These are phyloP conservation scores for Ophiostoma australiae DNA, from an alignment of 2,329 filamentous ascomycete genomes.

Conservation along the genomic window DNA sequence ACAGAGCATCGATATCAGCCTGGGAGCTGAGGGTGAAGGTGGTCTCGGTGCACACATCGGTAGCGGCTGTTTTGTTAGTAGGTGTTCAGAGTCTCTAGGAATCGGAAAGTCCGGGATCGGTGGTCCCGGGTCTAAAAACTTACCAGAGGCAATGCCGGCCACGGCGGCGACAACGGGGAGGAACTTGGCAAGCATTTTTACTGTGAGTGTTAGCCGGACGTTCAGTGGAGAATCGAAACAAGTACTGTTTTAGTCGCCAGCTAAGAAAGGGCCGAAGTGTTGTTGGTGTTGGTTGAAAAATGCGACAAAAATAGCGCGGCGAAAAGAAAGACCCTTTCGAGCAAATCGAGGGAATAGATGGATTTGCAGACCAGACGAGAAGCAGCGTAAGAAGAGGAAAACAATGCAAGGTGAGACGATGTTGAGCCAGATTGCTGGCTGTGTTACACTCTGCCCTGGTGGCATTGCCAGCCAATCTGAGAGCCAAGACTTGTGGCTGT, in stretches of 20 bases:
- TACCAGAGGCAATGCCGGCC: constrained; percentile 39
- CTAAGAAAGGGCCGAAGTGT: background rate
- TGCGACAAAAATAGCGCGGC: background rate
- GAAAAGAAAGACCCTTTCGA: background rate
- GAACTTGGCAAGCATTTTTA: constrained; percentile 43
- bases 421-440: background rate
- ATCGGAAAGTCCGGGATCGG: background rate
- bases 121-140: constrained; percentile 23
- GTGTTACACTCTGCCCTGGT: background rate
- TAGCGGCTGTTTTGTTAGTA: constrained; percentile 25
- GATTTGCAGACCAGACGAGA: background rate
- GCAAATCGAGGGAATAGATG: background rate
- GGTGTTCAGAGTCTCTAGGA: constrained; percentile 23
- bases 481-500: background rate
- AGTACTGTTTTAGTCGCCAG: background rate
- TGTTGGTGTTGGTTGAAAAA: background rate
- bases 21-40: constrained; percentile 57
- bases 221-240: background rate
- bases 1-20: constrained; percentile 56
- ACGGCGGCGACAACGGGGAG: constrained; percentile 41
- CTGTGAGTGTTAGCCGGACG: background rate
- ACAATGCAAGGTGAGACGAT: background rate
- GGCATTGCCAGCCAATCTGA: background rate
- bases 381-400: background rate
- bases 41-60: constrained; percentile 31